phyloP scores from a whole-genome alignment of 768 basidiomycete species.

The Cystofilobasidium macerans region DNA sequence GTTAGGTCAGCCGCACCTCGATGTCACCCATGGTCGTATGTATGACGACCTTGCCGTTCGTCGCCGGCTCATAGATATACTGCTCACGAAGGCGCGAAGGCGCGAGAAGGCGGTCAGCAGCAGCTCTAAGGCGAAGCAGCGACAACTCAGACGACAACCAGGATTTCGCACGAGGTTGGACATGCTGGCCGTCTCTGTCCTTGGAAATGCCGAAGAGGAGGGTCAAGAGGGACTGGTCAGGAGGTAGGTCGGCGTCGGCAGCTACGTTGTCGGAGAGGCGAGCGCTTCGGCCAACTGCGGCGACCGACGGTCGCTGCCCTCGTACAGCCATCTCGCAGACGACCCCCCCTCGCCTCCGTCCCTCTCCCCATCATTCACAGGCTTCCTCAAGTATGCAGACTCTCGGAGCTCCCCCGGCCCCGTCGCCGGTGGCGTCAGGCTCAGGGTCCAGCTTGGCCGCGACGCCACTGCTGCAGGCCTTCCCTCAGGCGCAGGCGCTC shows the following conservation, averaged over 20 bases:
- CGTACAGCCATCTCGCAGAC: neutral
- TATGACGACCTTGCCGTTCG: slow-evolving; percentile 47
- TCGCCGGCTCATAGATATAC: slow-evolving; percentile 24
- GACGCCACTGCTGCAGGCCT: slow-evolving; percentile 4
- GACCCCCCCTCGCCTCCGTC: neutral
- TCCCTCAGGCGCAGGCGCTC: slow-evolving; percentile 13
- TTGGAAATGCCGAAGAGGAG: neutral
- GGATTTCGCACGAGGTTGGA: neutral
- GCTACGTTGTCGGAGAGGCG: too few species aligned
- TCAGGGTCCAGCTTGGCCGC: neutral
- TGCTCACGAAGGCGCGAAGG: neutral
- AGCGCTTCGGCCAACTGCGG: too few species aligned
- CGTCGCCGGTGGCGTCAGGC: neutral
- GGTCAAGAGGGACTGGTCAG: neutral
- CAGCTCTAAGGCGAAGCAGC: neutral
- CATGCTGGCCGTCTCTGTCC: neutral
- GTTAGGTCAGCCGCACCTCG: slow-evolving; percentile 29
- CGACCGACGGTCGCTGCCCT: neutral
- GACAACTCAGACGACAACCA: neutral
- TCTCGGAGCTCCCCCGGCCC: neutral
- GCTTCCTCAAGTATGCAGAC: neutral
- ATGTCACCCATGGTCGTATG: slow-evolving; percentile 76
- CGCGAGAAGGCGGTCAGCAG: neutral
- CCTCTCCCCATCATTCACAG: neutral
- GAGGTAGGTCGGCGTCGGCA: neutral